Percentiles rank a stretch among this genome's conserved stretches.
phyloP scores from a whole-genome alignment of 108 stramenopile species.

The Nitzschia putrida region DNA sequence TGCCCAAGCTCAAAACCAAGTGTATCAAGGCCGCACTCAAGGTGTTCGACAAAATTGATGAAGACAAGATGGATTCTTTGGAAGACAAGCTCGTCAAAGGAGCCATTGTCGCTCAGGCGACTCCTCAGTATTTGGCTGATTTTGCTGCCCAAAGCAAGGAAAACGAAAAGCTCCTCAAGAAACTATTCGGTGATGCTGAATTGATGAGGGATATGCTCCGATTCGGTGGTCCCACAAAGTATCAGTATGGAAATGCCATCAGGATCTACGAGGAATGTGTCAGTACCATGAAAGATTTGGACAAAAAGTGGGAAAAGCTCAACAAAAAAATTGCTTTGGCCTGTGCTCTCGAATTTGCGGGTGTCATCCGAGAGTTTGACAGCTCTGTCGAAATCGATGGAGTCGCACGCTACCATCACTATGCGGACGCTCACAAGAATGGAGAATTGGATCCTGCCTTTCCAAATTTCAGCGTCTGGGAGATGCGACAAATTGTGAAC shows the following conservation, averaged over 20 bases:
- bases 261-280: conserved; percentile 34
- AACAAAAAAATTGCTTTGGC: conserved; percentile 49
- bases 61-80: conserved; percentile 18
- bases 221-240: conserved; percentile 37
- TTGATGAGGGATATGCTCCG: conserved; percentile 44
- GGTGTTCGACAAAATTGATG: conserved; percentile 31
- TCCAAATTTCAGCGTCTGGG: conserved; percentile 49
- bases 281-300: background rate
- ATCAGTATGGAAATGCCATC: conserved; percentile 45
- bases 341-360: conserved; percentile 47
- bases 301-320: conserved; percentile 23
- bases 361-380: conserved; percentile 31
- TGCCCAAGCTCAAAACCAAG: conserved; percentile 18
- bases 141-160: conserved; percentile 23
- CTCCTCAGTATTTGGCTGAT: conserved; percentile 26
- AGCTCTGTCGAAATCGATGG: conserved; percentile 44
- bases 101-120: conserved; percentile 37
- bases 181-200: conserved; percentile 26
- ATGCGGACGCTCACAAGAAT: conserved; percentile 51
- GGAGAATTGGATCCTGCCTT: conserved; percentile 66
- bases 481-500: conserved; percentile 55
- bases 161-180: conserved; percentile 36
- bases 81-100: conserved; percentile 41
- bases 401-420: conserved; percentile 56
- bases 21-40: conserved; percentile 28